Evolutionary conservation across 495 filamentous ascomycete species (phyloP).

Genomic region (Pyrenula massariospora): DNA sequence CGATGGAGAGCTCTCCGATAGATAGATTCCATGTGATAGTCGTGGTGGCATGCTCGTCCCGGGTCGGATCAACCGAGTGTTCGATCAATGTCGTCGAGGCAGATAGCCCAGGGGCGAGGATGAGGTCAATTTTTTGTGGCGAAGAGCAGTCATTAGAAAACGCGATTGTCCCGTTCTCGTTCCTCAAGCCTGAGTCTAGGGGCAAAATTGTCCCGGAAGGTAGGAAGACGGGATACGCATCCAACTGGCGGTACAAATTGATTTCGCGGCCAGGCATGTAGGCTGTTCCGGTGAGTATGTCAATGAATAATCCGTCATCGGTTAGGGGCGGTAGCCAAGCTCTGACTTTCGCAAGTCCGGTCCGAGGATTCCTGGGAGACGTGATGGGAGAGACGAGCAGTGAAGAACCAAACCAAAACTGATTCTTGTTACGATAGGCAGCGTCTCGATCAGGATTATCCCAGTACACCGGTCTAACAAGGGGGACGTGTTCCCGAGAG

Average conservation of each 20-base stretch:
- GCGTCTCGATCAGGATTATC: conserved; percentile 28
- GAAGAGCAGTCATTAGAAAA: conserved; percentile 27
- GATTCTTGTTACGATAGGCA: conserved; percentile 38
- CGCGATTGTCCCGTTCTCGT: background rate
- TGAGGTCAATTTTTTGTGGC: conserved; percentile 26
- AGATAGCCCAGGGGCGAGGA: too few species aligned
- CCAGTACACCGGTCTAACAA: conserved; percentile 52
- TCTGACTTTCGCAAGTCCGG: conserved; percentile 22
- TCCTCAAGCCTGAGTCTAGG: conserved; percentile 19
- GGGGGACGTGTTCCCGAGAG: conserved; percentile 27
- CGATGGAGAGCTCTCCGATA: too few species aligned
- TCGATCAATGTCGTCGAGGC: too few species aligned
- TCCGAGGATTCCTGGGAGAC: conserved; percentile 22
- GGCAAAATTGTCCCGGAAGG: conserved; percentile 43
- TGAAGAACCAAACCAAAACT: conserved; percentile 41
- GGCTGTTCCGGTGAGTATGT: conserved; percentile 36
- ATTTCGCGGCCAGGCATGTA: conserved; percentile 36
- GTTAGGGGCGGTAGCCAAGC: conserved; percentile 35
- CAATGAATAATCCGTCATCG: conserved; percentile 24
- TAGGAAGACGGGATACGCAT: conserved; percentile 36
- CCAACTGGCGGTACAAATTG: conserved; percentile 27
- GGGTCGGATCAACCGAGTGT: too few species aligned
- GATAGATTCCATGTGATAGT: too few species aligned
- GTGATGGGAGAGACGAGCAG: conserved; percentile 43
- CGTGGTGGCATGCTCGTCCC: too few species aligned